Percentiles rank a stretch among this genome's conserved stretches.
Evolutionary conservation across 169 alveolate genomes (phyloP).

Genomic region (Eimeria praecox): DNA sequence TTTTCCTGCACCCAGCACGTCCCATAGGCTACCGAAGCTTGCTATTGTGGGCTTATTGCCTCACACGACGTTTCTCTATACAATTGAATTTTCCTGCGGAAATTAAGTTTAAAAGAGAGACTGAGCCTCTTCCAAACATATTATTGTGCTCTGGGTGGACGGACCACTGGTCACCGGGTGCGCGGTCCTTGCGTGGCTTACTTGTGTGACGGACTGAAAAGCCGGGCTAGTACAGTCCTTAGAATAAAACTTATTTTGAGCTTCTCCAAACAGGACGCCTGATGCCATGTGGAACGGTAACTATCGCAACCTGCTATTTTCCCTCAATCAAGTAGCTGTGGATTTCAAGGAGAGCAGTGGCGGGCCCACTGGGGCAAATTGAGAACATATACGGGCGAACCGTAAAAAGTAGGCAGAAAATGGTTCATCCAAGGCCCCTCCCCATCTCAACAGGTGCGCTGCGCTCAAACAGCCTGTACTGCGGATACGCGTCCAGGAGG

Average conservation of each 20-base stretch:
- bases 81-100: neutral
- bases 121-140: neutral
- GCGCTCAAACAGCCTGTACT: too few relatives aligned
- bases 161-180: slow-evolving; percentile 4
- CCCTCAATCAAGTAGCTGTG: neutral
- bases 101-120: neutral
- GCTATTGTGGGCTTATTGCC: neutral
- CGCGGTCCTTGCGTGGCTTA: neutral
- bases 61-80: neutral
- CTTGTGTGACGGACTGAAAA: neutral
- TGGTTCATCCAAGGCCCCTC: neutral
- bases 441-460: neutral
- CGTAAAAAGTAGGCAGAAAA: neutral
- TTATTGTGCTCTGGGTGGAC: neutral
- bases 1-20: neutral
- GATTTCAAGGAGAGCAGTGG: neutral
- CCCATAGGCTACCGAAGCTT: neutral
- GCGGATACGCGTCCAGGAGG: neutral
- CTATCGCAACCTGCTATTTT: neutral
- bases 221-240: neutral
- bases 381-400: neutral
- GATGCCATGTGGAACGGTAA: neutral
- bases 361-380: neutral
- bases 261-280: too few relatives aligned
- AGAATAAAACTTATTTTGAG: too few relatives aligned